Evolutionary conservation across 2,329 filamentous ascomycete genomes (phyloP).

Genomic region (Phyllosticta paracitricarpa): DNA sequence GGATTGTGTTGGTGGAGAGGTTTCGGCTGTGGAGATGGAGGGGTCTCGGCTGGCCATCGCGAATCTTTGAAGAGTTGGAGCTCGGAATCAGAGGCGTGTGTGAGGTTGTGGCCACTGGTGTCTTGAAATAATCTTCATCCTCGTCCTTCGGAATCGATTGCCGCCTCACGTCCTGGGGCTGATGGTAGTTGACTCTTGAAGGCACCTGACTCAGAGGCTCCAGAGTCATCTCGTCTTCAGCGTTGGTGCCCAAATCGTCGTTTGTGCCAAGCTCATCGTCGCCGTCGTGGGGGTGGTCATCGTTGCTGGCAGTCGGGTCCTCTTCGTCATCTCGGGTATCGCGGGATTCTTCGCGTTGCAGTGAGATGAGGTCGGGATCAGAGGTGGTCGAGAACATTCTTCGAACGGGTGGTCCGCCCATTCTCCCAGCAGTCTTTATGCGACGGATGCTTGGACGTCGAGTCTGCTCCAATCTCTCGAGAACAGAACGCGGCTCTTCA

Average conservation of each 20-base stretch:
- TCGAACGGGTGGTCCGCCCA: constrained; percentile 12
- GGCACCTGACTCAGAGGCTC: constrained; percentile 14
- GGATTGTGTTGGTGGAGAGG: constrained; percentile 69
- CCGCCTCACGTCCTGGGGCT: constrained; percentile 11
- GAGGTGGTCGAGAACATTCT: constrained; percentile 40
- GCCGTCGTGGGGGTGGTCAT: constrained; percentile 52
- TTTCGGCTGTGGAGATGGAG: constrained; percentile 52
- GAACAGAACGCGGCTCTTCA: constrained; percentile 49
- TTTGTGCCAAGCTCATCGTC: constrained; percentile 85
- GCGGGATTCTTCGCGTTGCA: constrained; percentile 26
- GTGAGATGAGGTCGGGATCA: constrained; percentile 41
- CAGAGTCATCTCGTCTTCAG: constrained; percentile 28
- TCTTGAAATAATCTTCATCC: constrained; percentile 33
- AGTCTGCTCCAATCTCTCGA: constrained; percentile 47
- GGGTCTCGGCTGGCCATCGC: background rate
- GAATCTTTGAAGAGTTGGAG: constrained; percentile 15
- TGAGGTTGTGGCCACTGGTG: constrained; percentile 27
- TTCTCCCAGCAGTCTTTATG: constrained; percentile 30
- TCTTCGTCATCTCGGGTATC: constrained; percentile 38
- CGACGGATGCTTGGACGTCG: constrained; percentile 43
- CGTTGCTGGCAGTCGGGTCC: constrained; percentile 22
- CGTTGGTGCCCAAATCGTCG: constrained; percentile 49
- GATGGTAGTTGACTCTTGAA: constrained; percentile 6
- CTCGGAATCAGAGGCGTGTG: constrained; percentile 17
- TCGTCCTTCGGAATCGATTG: constrained; percentile 20